A percentile compares a stretch with the other conserved stretches of the same genome.
Conservation (phyloP, 2,329 filamentous ascomycete species). For the Hypoxylon sp. region DNA sequence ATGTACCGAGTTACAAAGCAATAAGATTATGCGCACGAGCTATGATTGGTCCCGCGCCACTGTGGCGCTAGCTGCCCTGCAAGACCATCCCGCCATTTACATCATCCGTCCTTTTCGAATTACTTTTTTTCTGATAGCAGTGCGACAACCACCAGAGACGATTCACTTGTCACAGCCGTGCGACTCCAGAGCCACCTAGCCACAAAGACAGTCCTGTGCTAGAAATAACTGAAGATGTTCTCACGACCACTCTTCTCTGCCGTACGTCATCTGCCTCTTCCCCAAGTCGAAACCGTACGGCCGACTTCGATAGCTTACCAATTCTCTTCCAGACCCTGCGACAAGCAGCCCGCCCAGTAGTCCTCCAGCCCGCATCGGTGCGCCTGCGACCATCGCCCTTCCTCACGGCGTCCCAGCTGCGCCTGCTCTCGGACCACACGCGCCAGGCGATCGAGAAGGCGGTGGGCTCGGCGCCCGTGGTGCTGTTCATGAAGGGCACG, state of each 20-base stretch:
- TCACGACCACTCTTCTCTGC: conserved; percentile 38
- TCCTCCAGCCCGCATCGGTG: conserved; percentile 31
- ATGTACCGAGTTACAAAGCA: not conserved
- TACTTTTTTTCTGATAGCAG: conserved; percentile 13
- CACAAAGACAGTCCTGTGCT: not conserved
- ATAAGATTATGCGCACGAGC: conserved; percentile 1
- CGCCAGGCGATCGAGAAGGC: conserved; percentile 88
- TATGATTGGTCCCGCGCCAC: conserved; percentile 9
- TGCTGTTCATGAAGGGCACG: conserved; percentile 99
- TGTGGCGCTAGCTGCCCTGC: conserved; percentile 31
- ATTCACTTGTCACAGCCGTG: not conserved
- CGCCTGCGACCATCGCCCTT: conserved; percentile 40
- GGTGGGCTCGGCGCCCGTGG: conserved; percentile 85
- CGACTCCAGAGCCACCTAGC: too few relatives aligned
- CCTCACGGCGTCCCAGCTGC: conserved; percentile 54
- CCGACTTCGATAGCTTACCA: conserved; percentile 2
- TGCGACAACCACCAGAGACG: not conserved
- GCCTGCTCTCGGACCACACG: conserved; percentile 82
- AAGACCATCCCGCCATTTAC: conserved; percentile 26
- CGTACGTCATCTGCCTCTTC: conserved; percentile 26
- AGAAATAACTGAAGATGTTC: conserved; percentile 34
- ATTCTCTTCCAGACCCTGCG: conserved; percentile 52
- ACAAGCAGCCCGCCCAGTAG: conserved; percentile 51
- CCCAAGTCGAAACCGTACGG: not conserved
- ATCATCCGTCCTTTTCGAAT: conserved; percentile 23